A percentile compares a stretch with the other conserved stretches of the same genome.
Conservation (phyloP, 2,329 filamentous ascomycete species). For the Colletotrichum noveboracense region DNA sequence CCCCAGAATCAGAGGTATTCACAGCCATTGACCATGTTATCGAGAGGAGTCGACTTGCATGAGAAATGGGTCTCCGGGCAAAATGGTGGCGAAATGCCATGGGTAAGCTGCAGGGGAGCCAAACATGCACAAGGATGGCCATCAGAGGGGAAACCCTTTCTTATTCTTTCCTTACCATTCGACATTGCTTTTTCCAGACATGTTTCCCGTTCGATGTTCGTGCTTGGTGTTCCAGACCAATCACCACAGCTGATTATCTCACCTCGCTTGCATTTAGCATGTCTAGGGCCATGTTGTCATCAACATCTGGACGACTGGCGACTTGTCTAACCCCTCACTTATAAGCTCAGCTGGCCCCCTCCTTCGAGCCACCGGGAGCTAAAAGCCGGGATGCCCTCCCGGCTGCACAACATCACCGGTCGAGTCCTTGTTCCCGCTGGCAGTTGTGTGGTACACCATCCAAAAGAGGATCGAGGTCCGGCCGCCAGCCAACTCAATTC, state of each 20-base stretch:
- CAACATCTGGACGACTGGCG: not conserved
- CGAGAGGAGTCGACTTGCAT: not conserved
- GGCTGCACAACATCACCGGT: not conserved
- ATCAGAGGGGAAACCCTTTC: not conserved
- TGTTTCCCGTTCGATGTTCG: not conserved
- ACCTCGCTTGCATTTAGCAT: not conserved
- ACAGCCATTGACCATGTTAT: not conserved
- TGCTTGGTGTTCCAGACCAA: not conserved
- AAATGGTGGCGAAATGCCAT: not conserved
- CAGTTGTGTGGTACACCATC: conserved; percentile 7
- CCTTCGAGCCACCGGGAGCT: not conserved
- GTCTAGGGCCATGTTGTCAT: not conserved
- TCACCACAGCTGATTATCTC: not conserved
- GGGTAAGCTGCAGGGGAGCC: not conserved
- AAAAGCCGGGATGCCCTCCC: not conserved
- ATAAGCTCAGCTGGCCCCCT: not conserved
- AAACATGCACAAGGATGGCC: not conserved
- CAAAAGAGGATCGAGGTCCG: conserved; percentile 9
- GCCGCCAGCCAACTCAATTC: conserved; percentile 5
- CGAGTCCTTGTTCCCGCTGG: not conserved
- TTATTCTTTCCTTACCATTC: not conserved
- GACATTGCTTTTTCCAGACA: not conserved
- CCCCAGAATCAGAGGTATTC: not conserved
- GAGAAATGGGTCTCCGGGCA: not conserved
- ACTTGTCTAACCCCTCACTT: not conserved